phyloP scores from a whole-genome alignment of 2,329 filamentous ascomycete genomes.

The Drechmeria coniospora region DNA sequence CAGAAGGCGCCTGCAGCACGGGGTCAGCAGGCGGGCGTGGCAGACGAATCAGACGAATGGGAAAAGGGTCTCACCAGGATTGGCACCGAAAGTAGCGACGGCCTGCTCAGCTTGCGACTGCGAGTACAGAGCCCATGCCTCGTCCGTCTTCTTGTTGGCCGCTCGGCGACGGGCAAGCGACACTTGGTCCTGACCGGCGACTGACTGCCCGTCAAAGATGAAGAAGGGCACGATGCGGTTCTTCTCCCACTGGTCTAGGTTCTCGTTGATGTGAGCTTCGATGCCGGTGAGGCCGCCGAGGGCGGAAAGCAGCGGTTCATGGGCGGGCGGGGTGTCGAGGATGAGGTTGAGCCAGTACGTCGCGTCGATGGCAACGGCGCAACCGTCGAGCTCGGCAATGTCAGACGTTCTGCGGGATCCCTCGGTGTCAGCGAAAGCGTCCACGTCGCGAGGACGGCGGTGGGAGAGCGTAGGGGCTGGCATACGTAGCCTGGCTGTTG shows the following conservation, averaged over 20 bases:
- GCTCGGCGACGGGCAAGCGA: slow-evolving; percentile 46
- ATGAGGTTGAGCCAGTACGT: slow-evolving; percentile 74
- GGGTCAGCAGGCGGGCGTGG: slow-evolving; percentile 1
- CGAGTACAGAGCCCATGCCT: slow-evolving; percentile 81
- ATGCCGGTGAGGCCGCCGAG: slow-evolving; percentile 79
- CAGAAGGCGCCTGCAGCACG: slow-evolving; percentile 47
- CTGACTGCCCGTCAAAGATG: slow-evolving; percentile 77
- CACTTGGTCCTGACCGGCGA: slow-evolving; percentile 59
- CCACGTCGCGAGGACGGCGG: neutral
- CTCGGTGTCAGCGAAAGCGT: slow-evolving; percentile 8
- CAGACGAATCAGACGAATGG: neutral
- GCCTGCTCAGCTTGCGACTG: slow-evolving; percentile 64
- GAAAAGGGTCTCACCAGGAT: slow-evolving; percentile 47
- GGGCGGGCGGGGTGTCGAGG: slow-evolving; percentile 51
- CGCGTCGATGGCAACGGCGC: slow-evolving; percentile 72
- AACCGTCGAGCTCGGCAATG: slow-evolving; percentile 56
- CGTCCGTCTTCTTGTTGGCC: slow-evolving; percentile 55
- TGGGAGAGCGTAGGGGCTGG: slow-evolving; percentile 1
- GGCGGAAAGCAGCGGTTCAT: slow-evolving; percentile 80
- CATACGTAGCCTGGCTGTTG: slow-evolving; percentile 21
- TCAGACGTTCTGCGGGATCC: slow-evolving; percentile 34
- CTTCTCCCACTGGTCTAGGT: slow-evolving; percentile 57
- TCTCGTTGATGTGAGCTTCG: slow-evolving; percentile 56
- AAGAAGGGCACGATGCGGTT: slow-evolving; percentile 67
- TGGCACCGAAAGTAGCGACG: slow-evolving; percentile 67